A percentile compares a stretch with the other conserved stretches of the same genome.
Conservation (phyloP, 345 rosid genomes). For the Eucalyptus lansdowneana region DNA sequence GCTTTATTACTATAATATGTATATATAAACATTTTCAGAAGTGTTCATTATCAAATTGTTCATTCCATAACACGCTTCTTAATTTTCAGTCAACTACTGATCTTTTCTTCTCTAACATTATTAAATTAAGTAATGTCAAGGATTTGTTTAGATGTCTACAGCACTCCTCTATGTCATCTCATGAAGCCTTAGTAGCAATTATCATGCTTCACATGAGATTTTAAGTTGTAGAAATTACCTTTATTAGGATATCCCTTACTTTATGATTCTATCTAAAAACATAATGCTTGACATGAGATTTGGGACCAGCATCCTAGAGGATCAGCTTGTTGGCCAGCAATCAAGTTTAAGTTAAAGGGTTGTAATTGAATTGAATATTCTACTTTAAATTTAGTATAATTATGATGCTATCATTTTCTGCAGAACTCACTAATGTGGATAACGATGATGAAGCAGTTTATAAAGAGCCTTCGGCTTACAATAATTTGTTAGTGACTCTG, state of each 20-base stretch:
- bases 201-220: not conserved
- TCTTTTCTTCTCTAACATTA: not conserved
- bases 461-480: constrained; percentile 32
- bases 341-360: not conserved
- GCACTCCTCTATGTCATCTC: not conserved
- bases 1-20: not conserved
- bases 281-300: not conserved
- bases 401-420: constrained; percentile 8
- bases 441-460: constrained; percentile 9
- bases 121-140: not conserved
- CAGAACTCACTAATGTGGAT: constrained; percentile 3
- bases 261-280: not conserved
- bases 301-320: not conserved
- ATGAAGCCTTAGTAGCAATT: not conserved
- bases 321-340: not conserved
- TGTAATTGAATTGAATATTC: not conserved
- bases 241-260: not conserved
- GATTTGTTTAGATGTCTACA: not conserved
- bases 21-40: not conserved
- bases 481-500: constrained; percentile 35
- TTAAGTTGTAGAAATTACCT: not conserved
- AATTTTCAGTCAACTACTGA: not conserved
- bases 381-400: not conserved
- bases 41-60: not conserved
- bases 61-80: not conserved